A percentile compares a stretch with the other conserved stretches of the same genome.
Conservation (phyloP, 179 eudicot species). For the Drosera spatulata region DNA sequence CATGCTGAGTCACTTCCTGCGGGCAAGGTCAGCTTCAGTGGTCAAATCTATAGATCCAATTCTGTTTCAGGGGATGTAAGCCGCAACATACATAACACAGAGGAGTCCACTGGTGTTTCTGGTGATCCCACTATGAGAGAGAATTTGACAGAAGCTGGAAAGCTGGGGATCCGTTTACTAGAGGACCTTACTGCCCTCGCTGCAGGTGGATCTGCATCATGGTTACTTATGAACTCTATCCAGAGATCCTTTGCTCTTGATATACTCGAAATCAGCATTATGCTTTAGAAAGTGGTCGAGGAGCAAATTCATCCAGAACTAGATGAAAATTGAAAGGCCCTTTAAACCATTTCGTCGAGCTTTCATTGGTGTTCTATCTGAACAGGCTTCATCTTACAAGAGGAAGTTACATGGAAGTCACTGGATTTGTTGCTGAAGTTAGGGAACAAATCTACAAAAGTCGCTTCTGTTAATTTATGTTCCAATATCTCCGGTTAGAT, state of each 20-base stretch:
- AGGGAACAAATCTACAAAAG: conserved; percentile 93
- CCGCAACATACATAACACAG: conserved; percentile 65
- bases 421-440: conserved; percentile 73
- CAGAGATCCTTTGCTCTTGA: conserved; percentile 94
- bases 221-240: conserved; percentile 65
- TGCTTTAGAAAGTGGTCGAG: no score
- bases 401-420: conserved; percentile 85
- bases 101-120: conserved; percentile 49
- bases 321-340: no score
- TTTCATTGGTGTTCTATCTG: no score
- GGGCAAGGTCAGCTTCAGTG: conserved; percentile 69
- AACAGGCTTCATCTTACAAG: no score
- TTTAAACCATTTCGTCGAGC: no score
- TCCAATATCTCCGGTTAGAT: conserved; percentile 93
- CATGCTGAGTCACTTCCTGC: conserved; percentile 82
- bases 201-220: conserved; percentile 99
- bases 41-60: conserved; percentile 64
- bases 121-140: conserved; percentile 54
- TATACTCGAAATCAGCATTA: conserved; percentile 40
- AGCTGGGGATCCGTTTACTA: conserved; percentile 74
- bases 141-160: conserved; percentile 59
- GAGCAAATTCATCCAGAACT: no score
- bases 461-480: conserved; percentile 88
- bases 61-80: conserved; percentile 87
- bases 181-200: conserved; percentile 99